Percentiles rank a stretch among this genome's conserved stretches.
phyloP scores from a whole-genome alignment of 2,329 filamentous ascomycete genomes.

The Mycocentrospora acerina region DNA sequence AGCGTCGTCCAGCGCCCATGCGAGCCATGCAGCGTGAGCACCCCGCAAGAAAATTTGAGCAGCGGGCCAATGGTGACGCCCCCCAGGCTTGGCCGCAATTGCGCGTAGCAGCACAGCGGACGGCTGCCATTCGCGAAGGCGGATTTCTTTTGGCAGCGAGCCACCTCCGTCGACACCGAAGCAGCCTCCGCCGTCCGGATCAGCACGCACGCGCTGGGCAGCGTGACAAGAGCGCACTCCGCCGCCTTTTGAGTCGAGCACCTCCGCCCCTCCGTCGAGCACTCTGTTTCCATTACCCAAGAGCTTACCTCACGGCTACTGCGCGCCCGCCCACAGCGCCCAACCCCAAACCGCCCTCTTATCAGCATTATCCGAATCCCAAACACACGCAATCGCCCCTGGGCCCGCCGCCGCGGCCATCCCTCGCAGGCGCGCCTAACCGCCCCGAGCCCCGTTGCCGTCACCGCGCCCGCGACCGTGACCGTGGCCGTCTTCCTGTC shows the following conservation, averaged over 20 bases:
- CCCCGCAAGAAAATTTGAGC: constrained; percentile 33
- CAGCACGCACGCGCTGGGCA: constrained; percentile 13
- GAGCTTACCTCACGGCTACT: constrained; percentile 50
- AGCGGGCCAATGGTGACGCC: constrained; percentile 17
- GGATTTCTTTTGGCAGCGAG: constrained; percentile 16
- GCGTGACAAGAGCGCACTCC: constrained; percentile 21
- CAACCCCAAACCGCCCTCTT: constrained; percentile 36
- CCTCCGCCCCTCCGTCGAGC: constrained; percentile 36
- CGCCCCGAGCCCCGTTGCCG: constrained; percentile 32
- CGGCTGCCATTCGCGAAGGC: constrained; percentile 22
- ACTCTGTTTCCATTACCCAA: constrained; percentile 51
- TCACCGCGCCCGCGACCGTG: constrained; percentile 18
- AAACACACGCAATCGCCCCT: constrained; percentile 35
- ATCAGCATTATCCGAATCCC: constrained; percentile 48
- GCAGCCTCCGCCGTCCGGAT: constrained; percentile 1
- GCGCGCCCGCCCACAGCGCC: constrained; percentile 41
- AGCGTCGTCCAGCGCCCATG: constrained; percentile 1
- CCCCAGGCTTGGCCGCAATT: constrained; percentile 22
- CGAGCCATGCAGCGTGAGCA: constrained; percentile 13
- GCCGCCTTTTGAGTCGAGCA: constrained; percentile 38
- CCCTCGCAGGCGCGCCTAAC: constrained; percentile 41
- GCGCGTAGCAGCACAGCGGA: constrained; percentile 14
- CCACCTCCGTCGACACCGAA: constrained; percentile 21
- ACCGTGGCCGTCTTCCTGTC: constrained; percentile 23
- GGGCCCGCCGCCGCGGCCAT: constrained; percentile 39